Conservation (phyloP, 768 basidiomycete species). For the Trametes meyenii region DNA sequence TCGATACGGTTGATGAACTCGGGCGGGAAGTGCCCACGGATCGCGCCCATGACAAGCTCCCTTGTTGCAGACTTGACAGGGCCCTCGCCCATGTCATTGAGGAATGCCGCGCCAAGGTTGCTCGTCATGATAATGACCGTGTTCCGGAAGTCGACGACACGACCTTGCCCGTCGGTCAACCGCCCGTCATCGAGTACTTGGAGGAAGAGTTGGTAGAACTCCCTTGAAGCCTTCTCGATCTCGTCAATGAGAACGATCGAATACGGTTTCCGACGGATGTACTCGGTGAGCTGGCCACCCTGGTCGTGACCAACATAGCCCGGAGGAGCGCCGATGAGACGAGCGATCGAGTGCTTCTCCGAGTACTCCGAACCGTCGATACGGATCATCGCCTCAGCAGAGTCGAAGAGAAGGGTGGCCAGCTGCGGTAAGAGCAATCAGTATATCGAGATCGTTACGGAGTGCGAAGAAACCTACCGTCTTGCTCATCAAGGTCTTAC, state of each 20-base stretch:
- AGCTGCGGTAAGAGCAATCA: conserved; percentile 52
- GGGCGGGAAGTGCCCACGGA: conserved; percentile 86
- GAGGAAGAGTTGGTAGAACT: conserved; percentile 69
- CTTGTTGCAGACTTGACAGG: conserved; percentile 62
- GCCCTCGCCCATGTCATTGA: conserved; percentile 77
- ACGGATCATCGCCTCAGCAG: conserved; percentile 88
- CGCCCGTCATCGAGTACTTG: conserved; percentile 93
- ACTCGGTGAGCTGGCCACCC: conserved; percentile 91
- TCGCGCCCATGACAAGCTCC: conserved; percentile 74
- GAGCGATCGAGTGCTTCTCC: conserved; percentile 75
- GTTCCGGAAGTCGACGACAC: conserved; percentile 84
- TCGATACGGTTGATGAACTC: conserved; percentile 93
- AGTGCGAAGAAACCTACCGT: conserved; percentile 54
- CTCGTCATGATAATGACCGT: conserved; percentile 96
- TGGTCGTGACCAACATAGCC: conserved; percentile 93
- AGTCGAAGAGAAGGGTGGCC: conserved; percentile 87
- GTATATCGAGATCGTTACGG: neutral
- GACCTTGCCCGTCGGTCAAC: conserved; percentile 92
- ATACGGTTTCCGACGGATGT: conserved; percentile 89
- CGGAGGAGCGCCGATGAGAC: conserved; percentile 74
- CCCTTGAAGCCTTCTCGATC: conserved; percentile 88
- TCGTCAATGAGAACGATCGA: conserved; percentile 85
- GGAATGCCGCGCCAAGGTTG: conserved; percentile 80
- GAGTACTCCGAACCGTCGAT: conserved; percentile 95
- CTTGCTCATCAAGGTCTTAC: conserved; percentile 89